phyloP scores from a whole-genome alignment of 2,329 filamentous ascomycete species.

The Alternaria gaisen region DNA sequence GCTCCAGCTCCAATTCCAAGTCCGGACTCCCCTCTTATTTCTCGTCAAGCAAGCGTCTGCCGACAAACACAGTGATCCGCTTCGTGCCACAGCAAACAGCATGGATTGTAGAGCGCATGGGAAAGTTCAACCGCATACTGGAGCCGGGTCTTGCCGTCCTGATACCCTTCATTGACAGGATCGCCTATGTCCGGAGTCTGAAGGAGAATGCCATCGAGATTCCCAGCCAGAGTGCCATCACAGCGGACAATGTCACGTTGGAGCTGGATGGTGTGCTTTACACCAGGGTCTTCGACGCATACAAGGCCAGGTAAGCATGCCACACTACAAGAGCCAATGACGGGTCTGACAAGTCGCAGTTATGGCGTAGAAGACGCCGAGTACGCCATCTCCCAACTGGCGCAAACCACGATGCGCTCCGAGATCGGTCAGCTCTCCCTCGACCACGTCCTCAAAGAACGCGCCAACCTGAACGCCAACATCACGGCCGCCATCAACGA shows the following conservation, averaged over 20 bases:
- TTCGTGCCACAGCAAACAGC: constrained; percentile 99
- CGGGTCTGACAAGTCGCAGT: constrained; percentile 58
- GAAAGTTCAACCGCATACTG: constrained; percentile 92
- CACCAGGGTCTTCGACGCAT: constrained; percentile 95
- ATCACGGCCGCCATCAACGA: constrained; percentile 99
- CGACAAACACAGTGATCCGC: constrained; percentile 91
- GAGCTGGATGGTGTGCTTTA: constrained; percentile 96
- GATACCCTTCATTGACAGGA: constrained; percentile 90
- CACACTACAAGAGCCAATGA: background rate
- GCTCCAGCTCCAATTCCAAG: constrained; percentile 25
- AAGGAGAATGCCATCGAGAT: constrained; percentile 98
- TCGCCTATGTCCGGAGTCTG: constrained; percentile 96
- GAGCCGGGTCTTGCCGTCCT: constrained; percentile 90
- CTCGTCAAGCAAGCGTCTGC: constrained; percentile 70
- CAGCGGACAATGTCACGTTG: constrained; percentile 96
- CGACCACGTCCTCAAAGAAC: constrained; percentile 97
- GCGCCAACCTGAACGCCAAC: constrained; percentile 93
- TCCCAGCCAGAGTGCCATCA: constrained; percentile 96
- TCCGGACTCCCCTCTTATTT: constrained; percentile 77
- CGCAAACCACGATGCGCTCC: constrained; percentile 98
- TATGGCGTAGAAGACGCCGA: constrained; percentile 99
- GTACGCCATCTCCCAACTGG: constrained; percentile 97
- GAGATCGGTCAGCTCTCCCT: constrained; percentile 97
- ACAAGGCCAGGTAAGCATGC: constrained; percentile 82
- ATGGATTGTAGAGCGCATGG: constrained; percentile 99